Evolutionary conservation across 78 protist genomes (phyloP).

Genomic region (Monocercomonoides exilis): DNA sequence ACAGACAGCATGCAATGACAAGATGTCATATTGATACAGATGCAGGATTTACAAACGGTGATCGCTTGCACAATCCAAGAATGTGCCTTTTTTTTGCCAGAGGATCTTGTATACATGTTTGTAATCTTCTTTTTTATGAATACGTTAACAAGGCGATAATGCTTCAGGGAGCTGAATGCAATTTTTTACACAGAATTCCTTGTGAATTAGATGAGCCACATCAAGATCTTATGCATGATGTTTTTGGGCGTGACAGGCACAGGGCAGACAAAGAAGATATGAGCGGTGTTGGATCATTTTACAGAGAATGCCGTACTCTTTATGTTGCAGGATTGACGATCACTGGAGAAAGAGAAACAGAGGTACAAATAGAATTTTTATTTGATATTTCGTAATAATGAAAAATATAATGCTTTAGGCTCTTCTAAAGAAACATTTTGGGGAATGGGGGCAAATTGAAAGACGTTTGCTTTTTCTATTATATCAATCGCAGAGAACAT

Average conservation of each 20-base stretch:
- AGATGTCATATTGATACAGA: not conserved
- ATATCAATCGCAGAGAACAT: not conserved
- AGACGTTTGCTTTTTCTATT: not conserved
- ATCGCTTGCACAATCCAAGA: not conserved
- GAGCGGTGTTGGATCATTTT: constrained; percentile 3
- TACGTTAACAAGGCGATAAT: too few species aligned
- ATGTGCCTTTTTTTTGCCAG: constrained; percentile 3
- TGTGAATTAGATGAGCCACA: not conserved
- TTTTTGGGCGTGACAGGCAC: constrained; percentile 22
- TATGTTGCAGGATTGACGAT: not conserved
- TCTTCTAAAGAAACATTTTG: not conserved
- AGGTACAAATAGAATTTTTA: not conserved
- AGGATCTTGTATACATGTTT: not conserved
- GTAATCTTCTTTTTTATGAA: not conserved
- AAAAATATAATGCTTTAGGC: not conserved
- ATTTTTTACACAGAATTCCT: not conserved
- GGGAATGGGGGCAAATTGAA: not conserved
- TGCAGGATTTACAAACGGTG: not conserved
- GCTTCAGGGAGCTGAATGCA: not conserved
- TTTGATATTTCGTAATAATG: not conserved
- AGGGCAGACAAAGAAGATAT: not conserved
- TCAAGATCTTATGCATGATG: not conserved
- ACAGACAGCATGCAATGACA: not conserved
- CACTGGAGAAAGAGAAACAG: not conserved
- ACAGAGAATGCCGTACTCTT: not conserved